Evolutionary conservation across 441 rosid species (phyloP).

Genomic region (Brassica hybrid): DNA sequence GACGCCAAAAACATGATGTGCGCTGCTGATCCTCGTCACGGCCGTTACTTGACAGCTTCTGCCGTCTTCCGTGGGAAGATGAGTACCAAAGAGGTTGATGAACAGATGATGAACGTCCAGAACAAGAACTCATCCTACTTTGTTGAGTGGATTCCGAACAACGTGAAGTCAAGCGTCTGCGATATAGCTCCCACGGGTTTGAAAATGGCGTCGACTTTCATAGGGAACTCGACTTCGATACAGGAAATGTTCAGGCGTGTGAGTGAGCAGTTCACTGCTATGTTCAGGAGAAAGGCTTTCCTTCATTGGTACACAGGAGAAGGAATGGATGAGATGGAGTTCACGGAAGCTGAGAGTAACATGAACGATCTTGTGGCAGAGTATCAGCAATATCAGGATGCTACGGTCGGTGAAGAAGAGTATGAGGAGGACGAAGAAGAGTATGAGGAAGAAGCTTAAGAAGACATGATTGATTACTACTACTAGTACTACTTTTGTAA

Average conservation of each 20-base stretch:
- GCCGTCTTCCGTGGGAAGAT: too few species aligned
- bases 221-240: conserved; percentile 45
- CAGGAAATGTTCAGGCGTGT: conserved; percentile 48
- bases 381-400: conserved; percentile 47
- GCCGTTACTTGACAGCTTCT: too few species aligned
- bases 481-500: conserved; percentile 26
- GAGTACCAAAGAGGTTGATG: too few species aligned
- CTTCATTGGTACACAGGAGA: conserved; percentile 49
- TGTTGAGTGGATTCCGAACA: conserved; percentile 97
- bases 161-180: conserved; percentile 90
- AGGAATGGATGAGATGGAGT: conserved; percentile 48
- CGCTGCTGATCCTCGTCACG: too few species aligned
- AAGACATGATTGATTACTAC: conserved; percentile 9
- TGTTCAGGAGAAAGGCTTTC: conserved; percentile 48
- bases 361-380: conserved; percentile 48
- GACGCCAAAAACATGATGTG: too few species aligned
- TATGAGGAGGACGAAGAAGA: conserved; percentile 41
- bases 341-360: conserved; percentile 48
- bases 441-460: conserved; percentile 39
- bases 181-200: conserved; percentile 74
- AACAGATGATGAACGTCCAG: conserved; percentile 94
- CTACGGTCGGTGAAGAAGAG: conserved; percentile 46
- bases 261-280: conserved; percentile 47
- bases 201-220: conserved; percentile 43
- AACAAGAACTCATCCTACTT: conserved; percentile 95